These are phyloP conservation scores for Metschnikowia henanensis DNA, from an alignment of 805 yeast genomes.

Conservation along the genomic window DNA sequence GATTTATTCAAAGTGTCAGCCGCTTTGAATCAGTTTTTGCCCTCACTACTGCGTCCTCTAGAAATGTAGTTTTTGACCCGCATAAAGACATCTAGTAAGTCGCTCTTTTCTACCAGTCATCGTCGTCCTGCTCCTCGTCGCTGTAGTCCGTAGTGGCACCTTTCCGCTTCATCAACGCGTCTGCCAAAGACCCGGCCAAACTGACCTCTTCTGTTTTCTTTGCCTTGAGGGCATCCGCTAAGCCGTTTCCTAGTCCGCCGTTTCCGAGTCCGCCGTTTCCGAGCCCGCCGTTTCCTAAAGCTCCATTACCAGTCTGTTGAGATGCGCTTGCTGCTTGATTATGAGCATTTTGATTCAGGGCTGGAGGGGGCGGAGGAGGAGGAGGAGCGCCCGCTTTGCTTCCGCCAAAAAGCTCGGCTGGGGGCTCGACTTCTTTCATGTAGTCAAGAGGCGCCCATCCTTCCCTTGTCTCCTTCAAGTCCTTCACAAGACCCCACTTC, in stretches of 20 bases:
- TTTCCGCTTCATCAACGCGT: constrained; percentile 75
- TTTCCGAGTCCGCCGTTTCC: constrained; percentile 22
- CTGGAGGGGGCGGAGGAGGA: constrained; percentile 28
- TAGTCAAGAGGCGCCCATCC: constrained; percentile 99
- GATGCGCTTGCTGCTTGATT: constrained; percentile 19
- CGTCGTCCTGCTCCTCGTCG: constrained; percentile 70
- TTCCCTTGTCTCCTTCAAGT: constrained; percentile 69
- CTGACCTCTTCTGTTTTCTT: constrained; percentile 59
- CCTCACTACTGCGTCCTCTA: not conserved
- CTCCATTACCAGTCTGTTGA: constrained; percentile 5
- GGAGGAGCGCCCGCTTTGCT: constrained; percentile 34
- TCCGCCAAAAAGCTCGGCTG: constrained; percentile 31
- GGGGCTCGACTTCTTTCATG: constrained; percentile 58
- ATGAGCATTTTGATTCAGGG: constrained; percentile 1
- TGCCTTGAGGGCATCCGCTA: constrained; percentile 68
- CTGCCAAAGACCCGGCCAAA: constrained; percentile 85
- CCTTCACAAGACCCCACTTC: constrained; percentile 93
- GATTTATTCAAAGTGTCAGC: too few relatives aligned
- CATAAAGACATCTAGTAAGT: too few relatives aligned
- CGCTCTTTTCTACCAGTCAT: constrained; percentile 25
- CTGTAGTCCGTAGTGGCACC: constrained; percentile 66
- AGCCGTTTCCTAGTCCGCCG: constrained; percentile 47
- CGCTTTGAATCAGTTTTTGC: too few relatives aligned
- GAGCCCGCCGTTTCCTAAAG: constrained; percentile 19
- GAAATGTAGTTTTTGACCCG: not conserved